Conservation (phyloP, 139 green algal species). For the Edaphochlamys debaryana region DNA sequence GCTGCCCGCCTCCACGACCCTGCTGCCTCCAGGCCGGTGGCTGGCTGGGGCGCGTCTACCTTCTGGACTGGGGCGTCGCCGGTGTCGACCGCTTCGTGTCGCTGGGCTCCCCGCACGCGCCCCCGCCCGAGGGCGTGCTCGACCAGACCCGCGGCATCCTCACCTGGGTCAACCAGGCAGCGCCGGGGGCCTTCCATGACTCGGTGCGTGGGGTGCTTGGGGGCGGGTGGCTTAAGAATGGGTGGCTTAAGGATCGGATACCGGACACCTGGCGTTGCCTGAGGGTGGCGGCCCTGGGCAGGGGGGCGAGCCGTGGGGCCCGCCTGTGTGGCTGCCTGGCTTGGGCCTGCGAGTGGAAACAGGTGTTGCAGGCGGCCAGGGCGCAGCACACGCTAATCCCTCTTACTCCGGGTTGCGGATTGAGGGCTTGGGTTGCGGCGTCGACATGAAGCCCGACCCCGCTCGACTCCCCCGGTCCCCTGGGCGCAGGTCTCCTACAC, state of each 20-base stretch:
- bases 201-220: not conserved
- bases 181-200: conserved; percentile 71
- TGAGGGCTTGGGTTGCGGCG: no score
- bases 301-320: no score
- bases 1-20: not conserved
- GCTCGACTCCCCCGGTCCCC: no score
- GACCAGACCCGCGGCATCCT: conserved; percentile 94
- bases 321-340: no score
- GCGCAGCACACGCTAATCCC: no score
- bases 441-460: no score
- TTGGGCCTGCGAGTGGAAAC: no score
- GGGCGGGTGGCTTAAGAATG: not conserved
- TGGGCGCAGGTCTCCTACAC: conserved; percentile 77
- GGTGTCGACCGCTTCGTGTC: conserved; percentile 80
- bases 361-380: no score
- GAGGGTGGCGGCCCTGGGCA: no score
- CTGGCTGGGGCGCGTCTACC: conserved; percentile 88
- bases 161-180: conserved; percentile 71
- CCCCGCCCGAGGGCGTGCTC: conserved; percentile 62
- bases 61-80: conserved; percentile 76
- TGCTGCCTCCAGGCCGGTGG: conserved; percentile 76
- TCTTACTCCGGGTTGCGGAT: no score
- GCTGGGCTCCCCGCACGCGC: conserved; percentile 78
- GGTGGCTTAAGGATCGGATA: no score
- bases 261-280: no score